Base-by-base conservation (phyloP, 1,139 yeast genomes). In the Sugiyamaella neomexicana region DNA sequence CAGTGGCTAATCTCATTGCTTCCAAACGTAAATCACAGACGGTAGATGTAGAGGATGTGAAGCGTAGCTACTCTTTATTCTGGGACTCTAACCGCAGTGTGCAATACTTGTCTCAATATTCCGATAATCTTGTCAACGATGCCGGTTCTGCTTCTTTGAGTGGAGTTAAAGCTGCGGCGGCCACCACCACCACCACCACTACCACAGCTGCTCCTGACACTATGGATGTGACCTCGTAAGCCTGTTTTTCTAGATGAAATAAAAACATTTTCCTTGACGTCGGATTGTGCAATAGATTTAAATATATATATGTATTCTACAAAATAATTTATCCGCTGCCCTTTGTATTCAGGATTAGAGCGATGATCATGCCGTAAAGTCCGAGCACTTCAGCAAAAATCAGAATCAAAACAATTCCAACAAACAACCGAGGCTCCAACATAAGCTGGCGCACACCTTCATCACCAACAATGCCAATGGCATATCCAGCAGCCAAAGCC, bases 321-420 rank as follows among this genome's bases (percentile, higher is more conserved):
- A 17, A 39, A 17, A n/a, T 10, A 4, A 25, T 46, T 54, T 59
- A 79, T 66, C 85, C 84, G 59, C 86, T 81, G 60, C 95, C 95
- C 76, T 88, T 87, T 43, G 97, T 89, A 73, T 90, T 90, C 71
- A 90, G 80, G 59, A 90, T 87, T 72, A 90, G 81, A 31, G 97
- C 96, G 64, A 90, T 86, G 54, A 70, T 70, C 95, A 75, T 86
- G 87, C 99, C 99, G 73, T 93, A 93, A 65, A 93, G 81, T 59
- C 99, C 99, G 75, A 93, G 80, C 58, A 93, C 99, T 79, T 93
- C 98, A 49, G 98, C 97, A 74, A 93, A 93, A 85, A 93, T 93
- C 72, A 93, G 85, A 71, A 93, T 93, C 55, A 63, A 57, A 36
- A 64, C 60, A 68, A 80, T 80, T 57, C 97, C 97, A 59, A 93